Conservation (phyloP, 768 basidiomycete species). For the Lentinus brumalis region DNA sequence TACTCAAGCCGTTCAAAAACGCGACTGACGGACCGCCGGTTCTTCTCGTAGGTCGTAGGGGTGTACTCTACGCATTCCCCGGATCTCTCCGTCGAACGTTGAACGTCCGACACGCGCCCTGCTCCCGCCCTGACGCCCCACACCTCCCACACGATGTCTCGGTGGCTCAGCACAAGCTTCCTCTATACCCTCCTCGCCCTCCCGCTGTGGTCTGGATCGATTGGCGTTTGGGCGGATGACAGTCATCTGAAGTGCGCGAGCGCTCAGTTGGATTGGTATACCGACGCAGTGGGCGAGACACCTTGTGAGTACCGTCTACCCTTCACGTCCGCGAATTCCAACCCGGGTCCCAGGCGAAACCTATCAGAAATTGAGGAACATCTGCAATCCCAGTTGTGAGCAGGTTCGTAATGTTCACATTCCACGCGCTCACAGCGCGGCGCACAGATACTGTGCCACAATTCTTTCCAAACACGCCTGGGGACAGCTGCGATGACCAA, state of each 20-base stretch:
- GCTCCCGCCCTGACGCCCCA: too few relatives aligned
- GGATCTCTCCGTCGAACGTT: too few relatives aligned
- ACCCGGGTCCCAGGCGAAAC: conserved; percentile 8
- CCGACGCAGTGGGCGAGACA: conserved; percentile 15
- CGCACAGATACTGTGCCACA: background rate
- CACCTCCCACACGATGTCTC: too few relatives aligned
- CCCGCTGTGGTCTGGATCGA: too few relatives aligned
- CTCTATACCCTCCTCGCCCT: too few relatives aligned
- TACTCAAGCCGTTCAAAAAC: too few relatives aligned
- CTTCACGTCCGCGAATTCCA: background rate
- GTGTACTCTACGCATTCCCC: too few relatives aligned
- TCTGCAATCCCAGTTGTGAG: conserved; percentile 23
- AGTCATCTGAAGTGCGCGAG: conserved; percentile 14
- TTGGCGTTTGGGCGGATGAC: background rate
- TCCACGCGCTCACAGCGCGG: too few relatives aligned
- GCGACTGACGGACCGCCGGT: too few relatives aligned
- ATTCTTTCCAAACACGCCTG: conserved; percentile 13
- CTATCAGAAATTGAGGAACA: conserved; percentile 19
- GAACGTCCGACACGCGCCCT: too few relatives aligned
- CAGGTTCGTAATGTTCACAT: background rate
- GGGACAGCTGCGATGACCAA: conserved; percentile 23
- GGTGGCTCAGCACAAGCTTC: too few relatives aligned
- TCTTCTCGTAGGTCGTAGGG: too few relatives aligned
- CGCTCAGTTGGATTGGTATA: conserved; percentile 18
- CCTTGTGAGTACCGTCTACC: conserved; percentile 17